Percentiles rank a stretch among this genome's conserved stretches.
Conservation (phyloP, 1,284 basidiomycete genomes). For the Fistulina hepatica region DNA sequence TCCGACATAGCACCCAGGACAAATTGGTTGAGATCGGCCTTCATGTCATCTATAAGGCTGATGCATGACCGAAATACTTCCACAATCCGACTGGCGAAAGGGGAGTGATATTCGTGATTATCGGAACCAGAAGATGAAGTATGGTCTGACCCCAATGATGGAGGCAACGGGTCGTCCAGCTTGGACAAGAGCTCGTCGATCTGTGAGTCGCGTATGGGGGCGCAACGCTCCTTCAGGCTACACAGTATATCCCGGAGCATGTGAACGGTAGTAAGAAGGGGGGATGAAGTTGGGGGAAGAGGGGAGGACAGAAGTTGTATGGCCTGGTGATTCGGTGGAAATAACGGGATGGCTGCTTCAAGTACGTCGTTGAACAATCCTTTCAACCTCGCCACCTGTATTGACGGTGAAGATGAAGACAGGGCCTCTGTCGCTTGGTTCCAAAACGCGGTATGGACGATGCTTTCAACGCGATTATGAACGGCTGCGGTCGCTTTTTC, state of each 20-base stretch:
- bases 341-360: conserved; percentile 37
- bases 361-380: conserved; percentile 23
- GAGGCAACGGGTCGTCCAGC: conserved; percentile 27
- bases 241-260: conserved; percentile 40
- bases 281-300: conserved; percentile 52
- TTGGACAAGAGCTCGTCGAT: conserved; percentile 34
- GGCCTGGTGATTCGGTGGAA: conserved; percentile 39
- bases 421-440: conserved; percentile 41
- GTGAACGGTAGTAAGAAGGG: conserved; percentile 42
- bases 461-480: conserved; percentile 39
- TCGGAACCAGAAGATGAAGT: conserved; percentile 10
- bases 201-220: conserved; percentile 48
- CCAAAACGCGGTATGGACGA: conserved; percentile 59
- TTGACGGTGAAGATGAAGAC: conserved; percentile 31
- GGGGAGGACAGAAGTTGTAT: conserved; percentile 42
- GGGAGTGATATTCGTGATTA: conserved; percentile 4
- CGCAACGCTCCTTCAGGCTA: conserved; percentile 46
- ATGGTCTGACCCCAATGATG: conserved; percentile 2
- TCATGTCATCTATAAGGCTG: conserved; percentile 46
- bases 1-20: conserved; percentile 53
- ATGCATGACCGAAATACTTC: conserved; percentile 37
- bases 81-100: conserved; percentile 29
- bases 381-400: conserved; percentile 27
- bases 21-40: conserved; percentile 50
- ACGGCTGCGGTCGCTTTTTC: conserved; percentile 24